Evolutionary conservation across 306 rosid species (phyloP).

Genomic region (Cucumis cinereus): DNA sequence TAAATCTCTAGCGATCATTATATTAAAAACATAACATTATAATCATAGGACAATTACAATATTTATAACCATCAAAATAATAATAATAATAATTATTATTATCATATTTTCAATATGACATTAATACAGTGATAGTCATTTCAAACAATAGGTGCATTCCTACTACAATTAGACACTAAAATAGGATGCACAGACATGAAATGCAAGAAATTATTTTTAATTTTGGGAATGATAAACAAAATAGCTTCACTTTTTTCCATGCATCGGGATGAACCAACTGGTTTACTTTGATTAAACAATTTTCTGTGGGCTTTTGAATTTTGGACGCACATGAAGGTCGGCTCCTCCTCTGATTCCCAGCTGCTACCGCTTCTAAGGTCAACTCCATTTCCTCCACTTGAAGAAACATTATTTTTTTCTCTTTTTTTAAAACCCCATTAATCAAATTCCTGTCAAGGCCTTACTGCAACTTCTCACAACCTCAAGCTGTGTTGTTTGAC

Average conservation of each 20-base stretch:
- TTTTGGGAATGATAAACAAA: neutral
- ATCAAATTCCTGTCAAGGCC: neutral
- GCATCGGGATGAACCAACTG: slow-evolving; percentile 5
- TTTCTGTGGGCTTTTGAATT: neutral
- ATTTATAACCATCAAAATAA: too few species aligned
- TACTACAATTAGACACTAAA: too few species aligned
- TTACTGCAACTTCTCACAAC: neutral
- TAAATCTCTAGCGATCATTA: too few species aligned
- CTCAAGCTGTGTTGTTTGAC: slow-evolving; percentile 2
- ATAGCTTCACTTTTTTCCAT: neutral
- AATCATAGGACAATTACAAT: too few species aligned
- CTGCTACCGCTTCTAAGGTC: neutral
- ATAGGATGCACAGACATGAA: too few species aligned
- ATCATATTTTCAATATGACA: too few species aligned
- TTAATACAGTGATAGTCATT: too few species aligned
- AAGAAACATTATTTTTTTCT: neutral
- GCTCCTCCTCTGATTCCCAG: neutral
- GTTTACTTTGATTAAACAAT: neutral
- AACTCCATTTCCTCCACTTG: slow-evolving; percentile 4
- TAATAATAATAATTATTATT: too few species aligned
- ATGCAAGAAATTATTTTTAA: too few species aligned
- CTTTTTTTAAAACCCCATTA: neutral
- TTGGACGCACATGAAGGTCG: neutral
- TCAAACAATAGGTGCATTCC: too few species aligned
- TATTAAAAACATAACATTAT: too few species aligned